Evolutionary conservation across 257 asterid genomes (phyloP), one percentile per base, ranked within the genome.

Genomic region (Primulina huaijiensis): DNA sequence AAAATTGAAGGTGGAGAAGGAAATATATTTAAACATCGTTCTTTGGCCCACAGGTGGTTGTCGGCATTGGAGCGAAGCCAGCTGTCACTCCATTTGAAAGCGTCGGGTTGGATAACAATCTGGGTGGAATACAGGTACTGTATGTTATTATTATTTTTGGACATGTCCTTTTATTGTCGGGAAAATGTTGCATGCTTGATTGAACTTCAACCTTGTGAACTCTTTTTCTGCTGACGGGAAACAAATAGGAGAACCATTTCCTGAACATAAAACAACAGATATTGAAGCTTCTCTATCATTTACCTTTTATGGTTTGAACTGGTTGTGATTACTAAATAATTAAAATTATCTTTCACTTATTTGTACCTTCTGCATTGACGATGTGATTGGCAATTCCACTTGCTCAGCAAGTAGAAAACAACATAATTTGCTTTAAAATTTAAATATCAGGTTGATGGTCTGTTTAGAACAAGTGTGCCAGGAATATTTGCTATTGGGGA

Each of bases 21-120:
- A 20, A 72, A 61, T 34, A 16, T 71, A 73, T 66, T 31, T 64
- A 71, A 68, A 11, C 38, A 20, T 71, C 67, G 56, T 25, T 37
- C n/a, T 62, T 68, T 27, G 46, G 64, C 68, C 25, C 82, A 77
- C 88, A 92, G 98, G 96, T 92, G 31, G 92, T 92, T 8, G 61
- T 92, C 71, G 98, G 98, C 50, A 87, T 92, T 82, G 98, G 98
- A 76, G 97, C 95, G 19, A 92, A 86, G 72, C 97, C 98, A 64
- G 94, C 88, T 40, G 84, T 87, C 72, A 71, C 88, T 74, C 97
- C 95, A 58, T 92, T 92, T 50, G 95, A 92, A 74, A 77, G 68
- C n/a, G 81, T 90, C 61, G 97, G 95, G 52, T 73, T 92, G 74
- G 83, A 78, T 78, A 83, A 76, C 29, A 68, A 72, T n/a, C 88